Conservation (phyloP, 2,329 filamentous ascomycete genomes). For the Penicillium sp. region DNA sequence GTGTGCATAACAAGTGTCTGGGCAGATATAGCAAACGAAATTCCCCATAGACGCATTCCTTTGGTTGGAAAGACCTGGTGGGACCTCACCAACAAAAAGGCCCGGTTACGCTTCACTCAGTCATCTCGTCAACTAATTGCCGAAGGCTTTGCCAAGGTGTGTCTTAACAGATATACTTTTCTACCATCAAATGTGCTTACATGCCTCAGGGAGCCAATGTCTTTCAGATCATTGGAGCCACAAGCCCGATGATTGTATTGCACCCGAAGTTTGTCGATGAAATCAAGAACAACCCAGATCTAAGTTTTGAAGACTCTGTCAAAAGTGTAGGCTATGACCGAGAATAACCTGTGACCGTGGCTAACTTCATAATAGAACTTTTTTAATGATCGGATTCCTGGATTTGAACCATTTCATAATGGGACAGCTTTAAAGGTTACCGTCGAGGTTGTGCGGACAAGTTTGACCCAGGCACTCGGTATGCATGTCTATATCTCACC, state of each 20-base stretch:
- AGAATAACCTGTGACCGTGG: background rate
- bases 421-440: conserved; percentile 11
- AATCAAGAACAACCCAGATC: conserved; percentile 32
- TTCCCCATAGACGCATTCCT: conserved; percentile 28
- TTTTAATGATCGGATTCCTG: conserved; percentile 29
- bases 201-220: conserved; percentile 20
- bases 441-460: conserved; percentile 28
- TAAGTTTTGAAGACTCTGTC: conserved; percentile 27
- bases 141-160: conserved; percentile 31
- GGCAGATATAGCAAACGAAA: conserved; percentile 26
- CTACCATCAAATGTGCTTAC: background rate
- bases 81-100: conserved; percentile 34
- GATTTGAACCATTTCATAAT: conserved; percentile 31
- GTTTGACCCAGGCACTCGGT: conserved; percentile 33
- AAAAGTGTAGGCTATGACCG: conserved; percentile 18
- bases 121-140: conserved; percentile 25
- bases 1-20: conserved; percentile 25
- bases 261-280: conserved; percentile 33
- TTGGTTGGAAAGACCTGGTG: conserved; percentile 29
- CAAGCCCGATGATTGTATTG: conserved; percentile 27
- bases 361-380: conserved; percentile 22
- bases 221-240: conserved; percentile 29
- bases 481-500: background rate
- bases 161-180: background rate
- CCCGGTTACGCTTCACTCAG: conserved; percentile 26